phyloP scores from a whole-genome alignment of 129 eudicot genomes.

The Chrysanthemum lavandulifolium region DNA sequence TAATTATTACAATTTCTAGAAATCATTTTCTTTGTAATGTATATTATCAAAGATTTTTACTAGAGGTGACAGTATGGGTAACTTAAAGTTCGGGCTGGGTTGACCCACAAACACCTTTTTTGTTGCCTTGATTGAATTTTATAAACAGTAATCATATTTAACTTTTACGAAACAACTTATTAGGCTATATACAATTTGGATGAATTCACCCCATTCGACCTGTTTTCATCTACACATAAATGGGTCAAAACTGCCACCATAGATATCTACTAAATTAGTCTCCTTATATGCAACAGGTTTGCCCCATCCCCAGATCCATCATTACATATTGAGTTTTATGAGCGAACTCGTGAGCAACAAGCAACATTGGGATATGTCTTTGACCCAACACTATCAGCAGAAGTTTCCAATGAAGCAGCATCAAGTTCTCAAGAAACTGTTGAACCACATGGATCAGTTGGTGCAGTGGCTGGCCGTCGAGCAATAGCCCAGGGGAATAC shows the following conservation, averaged over 20 bases:
- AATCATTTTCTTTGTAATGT: no score
- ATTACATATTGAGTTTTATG: conserved; percentile 52
- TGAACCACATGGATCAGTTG: conserved; percentile 79
- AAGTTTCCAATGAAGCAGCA: conserved; percentile 18
- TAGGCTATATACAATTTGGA: no score
- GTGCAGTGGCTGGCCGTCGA: conserved; percentile 66
- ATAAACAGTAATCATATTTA: no score
- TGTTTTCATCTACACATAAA: not conserved
- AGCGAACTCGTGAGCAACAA: conserved; percentile 62
- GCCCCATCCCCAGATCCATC: conserved; percentile 77
- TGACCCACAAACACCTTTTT: no score
- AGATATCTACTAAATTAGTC: conserved; percentile 5
- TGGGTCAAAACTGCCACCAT: not conserved
- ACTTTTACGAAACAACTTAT: no score
- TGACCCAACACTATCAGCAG: conserved; percentile 38
- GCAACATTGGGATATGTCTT: conserved; percentile 52
- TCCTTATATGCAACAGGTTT: conserved; percentile 33
- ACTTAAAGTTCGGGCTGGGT: no score
- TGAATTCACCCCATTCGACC: not conserved
- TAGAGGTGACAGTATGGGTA: no score
- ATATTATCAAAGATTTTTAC: no score
- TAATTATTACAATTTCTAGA: no score
- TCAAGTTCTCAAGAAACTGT: conserved; percentile 9
- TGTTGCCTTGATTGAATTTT: no score
- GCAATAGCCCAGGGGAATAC: conserved; percentile 71